These are phyloP conservation scores for Calonectria hawksworthii DNA, from an alignment of 2,329 filamentous ascomycete genomes.

Conservation along the genomic window DNA sequence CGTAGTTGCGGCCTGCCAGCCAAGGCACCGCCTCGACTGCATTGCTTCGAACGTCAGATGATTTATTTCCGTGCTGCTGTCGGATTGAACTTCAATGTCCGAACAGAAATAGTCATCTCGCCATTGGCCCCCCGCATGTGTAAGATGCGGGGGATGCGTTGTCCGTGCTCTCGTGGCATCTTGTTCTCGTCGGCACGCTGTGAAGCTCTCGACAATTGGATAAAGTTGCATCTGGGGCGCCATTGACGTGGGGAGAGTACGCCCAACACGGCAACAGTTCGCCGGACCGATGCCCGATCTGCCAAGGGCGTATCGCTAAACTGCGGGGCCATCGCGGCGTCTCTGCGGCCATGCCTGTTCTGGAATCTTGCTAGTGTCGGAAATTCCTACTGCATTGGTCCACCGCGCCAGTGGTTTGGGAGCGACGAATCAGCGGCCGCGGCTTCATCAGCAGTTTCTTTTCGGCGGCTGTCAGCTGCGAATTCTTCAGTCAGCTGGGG, in stretches of 20 bases:
- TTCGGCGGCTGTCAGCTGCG: neutral
- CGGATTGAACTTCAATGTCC: neutral
- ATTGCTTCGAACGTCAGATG: neutral
- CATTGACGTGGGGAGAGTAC: neutral
- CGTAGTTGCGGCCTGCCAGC: neutral
- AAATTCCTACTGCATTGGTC: neutral
- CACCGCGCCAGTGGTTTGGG: neutral
- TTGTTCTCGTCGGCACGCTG: neutral
- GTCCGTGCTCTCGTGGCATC: neutral
- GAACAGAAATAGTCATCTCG: neutral
- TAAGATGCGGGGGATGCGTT: neutral
- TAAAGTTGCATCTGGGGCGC: neutral
- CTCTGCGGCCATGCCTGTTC: neutral
- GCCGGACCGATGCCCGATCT: neutral
- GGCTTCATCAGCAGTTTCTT: neutral
- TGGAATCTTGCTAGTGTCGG: neutral
- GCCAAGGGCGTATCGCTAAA: neutral
- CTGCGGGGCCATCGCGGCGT: neutral
- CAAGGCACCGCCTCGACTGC: too few relatives aligned
- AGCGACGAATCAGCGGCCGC: neutral
- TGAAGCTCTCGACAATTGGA: neutral
- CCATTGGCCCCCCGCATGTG: neutral
- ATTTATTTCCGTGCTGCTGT: neutral
- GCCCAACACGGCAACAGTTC: neutral
- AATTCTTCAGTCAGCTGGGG: constrained; percentile 3